phyloP scores from a whole-genome alignment of 768 basidiomycete species.

The Collybia sordida region DNA sequence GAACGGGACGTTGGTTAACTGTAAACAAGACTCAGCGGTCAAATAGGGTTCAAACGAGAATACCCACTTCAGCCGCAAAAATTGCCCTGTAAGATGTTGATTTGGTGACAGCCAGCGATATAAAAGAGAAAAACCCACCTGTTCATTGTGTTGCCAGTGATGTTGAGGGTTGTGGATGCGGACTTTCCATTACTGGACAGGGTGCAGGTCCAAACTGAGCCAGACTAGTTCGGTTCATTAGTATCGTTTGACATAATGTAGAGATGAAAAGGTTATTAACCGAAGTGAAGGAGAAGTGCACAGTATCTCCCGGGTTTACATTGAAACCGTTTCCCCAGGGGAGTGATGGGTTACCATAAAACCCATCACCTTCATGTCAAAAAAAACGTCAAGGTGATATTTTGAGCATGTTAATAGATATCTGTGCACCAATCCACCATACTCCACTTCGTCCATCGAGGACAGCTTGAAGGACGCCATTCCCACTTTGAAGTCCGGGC shows the following conservation, averaged over 20 bases:
- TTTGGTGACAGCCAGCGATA: background rate
- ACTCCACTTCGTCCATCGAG: slow-evolving; percentile 25
- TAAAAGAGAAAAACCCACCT: slow-evolving; percentile 8
- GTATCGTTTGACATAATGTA: background rate
- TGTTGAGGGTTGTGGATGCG: slow-evolving; percentile 19
- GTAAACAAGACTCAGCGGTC: background rate
- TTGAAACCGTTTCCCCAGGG: slow-evolving; percentile 28
- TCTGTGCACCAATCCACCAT: slow-evolving; percentile 24
- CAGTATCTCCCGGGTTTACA: slow-evolving; percentile 23
- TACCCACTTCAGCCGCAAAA: slow-evolving; percentile 23
- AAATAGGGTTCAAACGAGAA: background rate
- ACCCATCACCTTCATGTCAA: slow-evolving; percentile 19
- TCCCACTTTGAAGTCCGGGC: slow-evolving; percentile 24
- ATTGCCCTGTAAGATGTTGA: slow-evolving; percentile 16
- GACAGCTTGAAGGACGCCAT: slow-evolving; percentile 25
- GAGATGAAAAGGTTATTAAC: slow-evolving; percentile 3
- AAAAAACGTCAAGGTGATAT: background rate
- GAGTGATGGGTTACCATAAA: slow-evolving; percentile 25
- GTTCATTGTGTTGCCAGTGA: slow-evolving; percentile 25
- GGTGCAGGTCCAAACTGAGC: slow-evolving; percentile 24
- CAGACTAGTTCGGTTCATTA: slow-evolving; percentile 10
- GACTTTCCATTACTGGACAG: slow-evolving; percentile 22
- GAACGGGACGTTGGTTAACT: slow-evolving; percentile 24
- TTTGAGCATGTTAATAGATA: background rate
- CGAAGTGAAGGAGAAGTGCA: slow-evolving; percentile 21